Evolutionary conservation across 768 basidiomycete genomes (phyloP).

Genomic region (Serendipita sp.): DNA sequence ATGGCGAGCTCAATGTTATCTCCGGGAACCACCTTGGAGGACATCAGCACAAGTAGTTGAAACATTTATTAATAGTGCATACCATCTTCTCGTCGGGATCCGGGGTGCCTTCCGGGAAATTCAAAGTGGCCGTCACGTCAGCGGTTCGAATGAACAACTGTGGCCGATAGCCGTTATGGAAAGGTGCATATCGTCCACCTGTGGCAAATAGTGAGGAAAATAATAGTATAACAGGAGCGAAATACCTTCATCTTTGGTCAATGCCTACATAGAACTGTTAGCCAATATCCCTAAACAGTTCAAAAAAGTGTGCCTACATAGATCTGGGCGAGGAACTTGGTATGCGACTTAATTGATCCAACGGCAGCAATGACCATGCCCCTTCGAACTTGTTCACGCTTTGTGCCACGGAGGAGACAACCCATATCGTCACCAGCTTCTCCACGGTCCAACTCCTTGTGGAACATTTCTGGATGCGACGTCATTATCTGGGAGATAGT

Average conservation of each 20-base stretch:
- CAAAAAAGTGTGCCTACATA: conserved; percentile 35
- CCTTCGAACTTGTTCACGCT: conserved; percentile 87
- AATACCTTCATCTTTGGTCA: conserved; percentile 68
- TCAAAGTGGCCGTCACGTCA: conserved; percentile 71
- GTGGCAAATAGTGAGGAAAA: neutral
- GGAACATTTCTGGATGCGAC: conserved; percentile 75
- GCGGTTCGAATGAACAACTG: conserved; percentile 93
- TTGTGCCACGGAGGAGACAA: conserved; percentile 85
- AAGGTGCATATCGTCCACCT: conserved; percentile 75
- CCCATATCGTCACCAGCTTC: conserved; percentile 99
- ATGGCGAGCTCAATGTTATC: conserved; percentile 93
- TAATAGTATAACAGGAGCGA: neutral
- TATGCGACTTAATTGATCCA: conserved; percentile 83
- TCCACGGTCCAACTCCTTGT: conserved; percentile 94
- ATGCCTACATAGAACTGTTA: conserved; percentile 28
- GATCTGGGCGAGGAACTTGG: conserved; percentile 86
- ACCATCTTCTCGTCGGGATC: conserved; percentile 82
- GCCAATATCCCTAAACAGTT: neutral
- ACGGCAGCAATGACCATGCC: conserved; percentile 84
- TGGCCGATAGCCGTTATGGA: conserved; percentile 86
- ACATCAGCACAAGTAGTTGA: neutral
- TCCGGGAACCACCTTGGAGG: conserved; percentile 75
- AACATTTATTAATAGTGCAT: conserved; percentile 9
- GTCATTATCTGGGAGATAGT: conserved; percentile 7
- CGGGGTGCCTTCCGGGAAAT: conserved; percentile 71